Evolutionary conservation across 1,139 yeast genomes (phyloP).

Genomic region (Torulaspora pretoriensis): DNA sequence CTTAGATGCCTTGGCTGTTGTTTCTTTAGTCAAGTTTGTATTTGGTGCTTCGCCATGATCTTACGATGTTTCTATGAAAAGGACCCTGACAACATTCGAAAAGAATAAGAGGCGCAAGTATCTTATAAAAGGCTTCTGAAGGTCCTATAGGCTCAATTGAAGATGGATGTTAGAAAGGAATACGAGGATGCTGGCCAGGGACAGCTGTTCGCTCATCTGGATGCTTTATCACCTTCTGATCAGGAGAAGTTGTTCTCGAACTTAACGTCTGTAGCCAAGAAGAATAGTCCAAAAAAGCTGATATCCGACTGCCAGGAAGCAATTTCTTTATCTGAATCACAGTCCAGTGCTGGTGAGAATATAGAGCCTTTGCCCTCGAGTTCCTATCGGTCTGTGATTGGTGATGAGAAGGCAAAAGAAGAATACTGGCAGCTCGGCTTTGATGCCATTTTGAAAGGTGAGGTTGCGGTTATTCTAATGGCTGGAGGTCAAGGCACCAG

Average conservation of each 20-base stretch:
- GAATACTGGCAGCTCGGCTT: constrained; percentile 62
- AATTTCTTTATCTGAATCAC: constrained; percentile 18
- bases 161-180: constrained; percentile 18
- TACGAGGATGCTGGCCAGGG: constrained; percentile 29
- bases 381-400: constrained; percentile 33
- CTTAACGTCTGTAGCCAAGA: constrained; percentile 19
- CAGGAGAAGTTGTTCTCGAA: constrained; percentile 18
- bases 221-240: constrained; percentile 18
- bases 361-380: constrained; percentile 32
- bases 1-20: not conserved
- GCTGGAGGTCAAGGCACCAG: constrained; percentile 99
- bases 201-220: constrained; percentile 30
- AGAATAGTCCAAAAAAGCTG: constrained; percentile 22
- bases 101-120: not conserved
- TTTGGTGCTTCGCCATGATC: constrained; percentile 8
- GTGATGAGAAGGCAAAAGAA: constrained; percentile 29
- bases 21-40: not conserved
- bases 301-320: constrained; percentile 29
- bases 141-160: not conserved
- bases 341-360: constrained; percentile 5
- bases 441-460: constrained; percentile 60
- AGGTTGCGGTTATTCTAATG: constrained; percentile 85
- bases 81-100: constrained; percentile 6
- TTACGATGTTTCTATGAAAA: constrained; percentile 4
- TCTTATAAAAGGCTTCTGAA: not conserved